A percentile compares a stretch with the other conserved stretches of the same genome.
phyloP scores from a whole-genome alignment of 129 eudicot species.

The Smallanthus sonchifolius region DNA sequence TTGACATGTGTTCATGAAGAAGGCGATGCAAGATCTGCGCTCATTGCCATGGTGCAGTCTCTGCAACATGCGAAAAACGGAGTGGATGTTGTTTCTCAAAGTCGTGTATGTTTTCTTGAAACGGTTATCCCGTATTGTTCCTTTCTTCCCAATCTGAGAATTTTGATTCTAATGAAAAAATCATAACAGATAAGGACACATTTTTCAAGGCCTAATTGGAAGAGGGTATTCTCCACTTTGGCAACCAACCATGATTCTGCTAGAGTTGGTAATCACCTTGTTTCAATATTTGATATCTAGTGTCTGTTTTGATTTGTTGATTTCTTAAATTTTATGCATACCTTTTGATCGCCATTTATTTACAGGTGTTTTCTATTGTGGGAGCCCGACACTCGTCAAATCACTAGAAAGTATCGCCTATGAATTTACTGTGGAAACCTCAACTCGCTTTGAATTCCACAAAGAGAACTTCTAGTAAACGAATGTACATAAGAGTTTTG shows the following conservation, averaged over 20 bases:
- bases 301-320: not conserved
- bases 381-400: conserved; percentile 54
- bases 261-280: conserved; percentile 49
- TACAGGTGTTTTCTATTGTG: conserved; percentile 97
- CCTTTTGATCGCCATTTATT: not conserved
- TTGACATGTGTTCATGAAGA: conserved; percentile 96
- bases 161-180: conserved; percentile 14
- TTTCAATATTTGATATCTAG: not conserved
- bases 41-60: conserved; percentile 91
- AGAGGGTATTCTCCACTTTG: conserved; percentile 67
- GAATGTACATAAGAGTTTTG: conserved; percentile 1
- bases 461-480: conserved; percentile 75
- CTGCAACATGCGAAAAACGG: conserved; percentile 94
- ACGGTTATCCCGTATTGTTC: not conserved
- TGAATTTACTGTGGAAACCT: conserved; percentile 49
- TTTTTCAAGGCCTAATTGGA: conserved; percentile 97
- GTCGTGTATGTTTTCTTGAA: conserved; percentile 56
- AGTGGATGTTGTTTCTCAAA: conserved; percentile 89
- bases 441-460: conserved; percentile 85
- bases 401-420: conserved; percentile 56
- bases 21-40: conserved; percentile 99
- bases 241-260: conserved; percentile 51
- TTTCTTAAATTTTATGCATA: not conserved
- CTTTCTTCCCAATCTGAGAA: not conserved
- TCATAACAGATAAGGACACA: conserved; percentile 76